A percentile compares a stretch with the other conserved stretches of the same genome.
Conservation (phyloP, 192 early-diverging fungal genomes). For the Gonapodya prolifera region DNA sequence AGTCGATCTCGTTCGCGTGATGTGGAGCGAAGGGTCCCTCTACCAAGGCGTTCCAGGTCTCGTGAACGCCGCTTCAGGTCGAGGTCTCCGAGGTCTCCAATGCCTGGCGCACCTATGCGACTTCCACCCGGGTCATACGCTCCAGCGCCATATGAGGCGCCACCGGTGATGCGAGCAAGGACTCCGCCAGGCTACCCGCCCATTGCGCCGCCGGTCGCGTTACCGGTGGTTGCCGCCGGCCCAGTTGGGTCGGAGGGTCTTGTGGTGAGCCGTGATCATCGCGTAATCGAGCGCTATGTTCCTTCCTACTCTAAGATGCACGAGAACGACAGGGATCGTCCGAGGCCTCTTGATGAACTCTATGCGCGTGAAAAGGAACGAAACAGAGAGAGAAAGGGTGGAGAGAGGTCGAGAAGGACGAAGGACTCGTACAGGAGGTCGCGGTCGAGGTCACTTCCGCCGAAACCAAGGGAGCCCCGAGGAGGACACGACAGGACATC, state of each 20-base stretch:
- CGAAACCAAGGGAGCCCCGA: too few relatives aligned
- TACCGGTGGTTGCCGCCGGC: not conserved
- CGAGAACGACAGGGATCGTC: not conserved
- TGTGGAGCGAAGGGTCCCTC: not conserved
- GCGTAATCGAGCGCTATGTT: not conserved
- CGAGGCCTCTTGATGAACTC: not conserved
- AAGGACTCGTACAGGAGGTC: not conserved
- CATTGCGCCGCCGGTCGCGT: not conserved
- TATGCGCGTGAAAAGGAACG: not conserved
- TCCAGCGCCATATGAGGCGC: not conserved
- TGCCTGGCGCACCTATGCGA: not conserved
- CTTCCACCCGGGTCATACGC: not conserved
- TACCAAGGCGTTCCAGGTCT: not conserved
- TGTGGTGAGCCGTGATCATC: not conserved
- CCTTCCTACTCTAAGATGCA: not conserved
- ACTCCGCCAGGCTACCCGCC: not conserved
- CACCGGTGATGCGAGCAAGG: not conserved
- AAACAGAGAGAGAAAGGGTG: not conserved
- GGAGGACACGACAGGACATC: not conserved
- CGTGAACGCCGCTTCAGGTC: not conserved
- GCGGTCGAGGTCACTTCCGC: not conserved
- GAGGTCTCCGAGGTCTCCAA: not conserved
- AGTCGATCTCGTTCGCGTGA: not conserved
- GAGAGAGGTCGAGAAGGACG: not conserved
- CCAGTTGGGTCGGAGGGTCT: not conserved